Evolutionary conservation across 257 asterid species (phyloP).

Genomic region (Fraxinus cuspidata): DNA sequence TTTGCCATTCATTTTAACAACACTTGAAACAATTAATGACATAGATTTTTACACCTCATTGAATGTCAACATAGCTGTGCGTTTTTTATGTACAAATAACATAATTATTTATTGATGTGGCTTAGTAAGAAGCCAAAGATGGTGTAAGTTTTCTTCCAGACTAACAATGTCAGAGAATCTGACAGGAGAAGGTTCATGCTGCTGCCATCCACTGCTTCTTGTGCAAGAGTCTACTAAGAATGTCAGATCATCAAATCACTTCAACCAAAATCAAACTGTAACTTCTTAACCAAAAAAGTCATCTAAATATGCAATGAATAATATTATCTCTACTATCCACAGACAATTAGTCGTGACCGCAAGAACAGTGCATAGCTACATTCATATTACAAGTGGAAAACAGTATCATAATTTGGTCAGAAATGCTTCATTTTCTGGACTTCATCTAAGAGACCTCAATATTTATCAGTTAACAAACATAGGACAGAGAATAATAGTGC

Average conservation of each 20-base stretch:
- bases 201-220: background rate
- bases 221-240: too few relatives aligned
- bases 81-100: too few relatives aligned
- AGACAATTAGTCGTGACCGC: background rate
- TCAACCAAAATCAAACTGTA: background rate
- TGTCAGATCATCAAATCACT: too few relatives aligned
- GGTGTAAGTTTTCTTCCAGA: background rate
- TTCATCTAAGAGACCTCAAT: background rate
- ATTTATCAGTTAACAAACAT: background rate
- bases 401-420: background rate
- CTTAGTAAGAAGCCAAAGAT: too few relatives aligned
- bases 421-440: background rate
- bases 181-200: background rate
- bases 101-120: too few relatives aligned
- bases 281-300: background rate
- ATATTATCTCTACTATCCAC: background rate
- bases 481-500: background rate
- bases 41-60: too few relatives aligned
- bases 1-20: too few relatives aligned
- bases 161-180: background rate
- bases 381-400: background rate
- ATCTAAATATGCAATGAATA: background rate
- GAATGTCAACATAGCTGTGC: too few relatives aligned
- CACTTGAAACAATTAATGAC: too few relatives aligned
- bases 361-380: background rate